Evolutionary conservation across 768 basidiomycete genomes (phyloP), one percentile per base, ranked within the genome.

Genomic region (Hortiboletus campestris): DNA sequence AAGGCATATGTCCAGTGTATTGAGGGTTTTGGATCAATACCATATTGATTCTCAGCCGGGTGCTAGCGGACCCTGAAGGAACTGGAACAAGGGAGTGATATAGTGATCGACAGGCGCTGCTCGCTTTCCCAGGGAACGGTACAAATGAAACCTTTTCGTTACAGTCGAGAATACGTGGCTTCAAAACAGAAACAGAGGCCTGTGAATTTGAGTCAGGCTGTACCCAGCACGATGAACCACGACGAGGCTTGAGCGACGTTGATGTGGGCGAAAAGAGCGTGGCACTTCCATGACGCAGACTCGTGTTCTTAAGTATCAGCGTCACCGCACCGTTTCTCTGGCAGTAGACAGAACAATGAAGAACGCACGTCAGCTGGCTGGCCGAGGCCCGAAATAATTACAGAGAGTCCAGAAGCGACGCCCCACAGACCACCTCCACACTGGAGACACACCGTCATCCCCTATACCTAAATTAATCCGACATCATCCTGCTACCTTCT

Each of bases 301-400:
- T 48, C 60, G 51, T 59, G 56, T 58, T 51, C 51, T 45, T 44
- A 22, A 28, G 32, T 14, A 51, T 46, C 53, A 39, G 47, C 41
- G 40, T 55, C 39, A 55, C 51, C 16, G 41, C 41, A 35, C 34
- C 53, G 19, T 59, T 19, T 56, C 57, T 55, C 60, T 49, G 14
- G 16, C 25, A 49, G 38, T 49, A 51, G 58, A 50, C 46, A 48
- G 51, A 49, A 55, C 39, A 44, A 59, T 61, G 58, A 63, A 68
- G 53, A 59, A 64, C 64, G 62, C 66, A 64, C 54, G 64, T 56
- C 54, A 46, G 42, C 32, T 64, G 65, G 57, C 46, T 61, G 56
- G 57, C 49, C 49, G n/a, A n/a, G n/a, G n/a, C n/a, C n/a, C n/a
- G 42, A 45, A 53, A 64, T 69, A 67, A 67, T 69, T 67, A 67